These are phyloP conservation scores for Gracilariopsis chorda DNA, from an alignment of 23 red algal genomes.

Conservation along the genomic window DNA sequence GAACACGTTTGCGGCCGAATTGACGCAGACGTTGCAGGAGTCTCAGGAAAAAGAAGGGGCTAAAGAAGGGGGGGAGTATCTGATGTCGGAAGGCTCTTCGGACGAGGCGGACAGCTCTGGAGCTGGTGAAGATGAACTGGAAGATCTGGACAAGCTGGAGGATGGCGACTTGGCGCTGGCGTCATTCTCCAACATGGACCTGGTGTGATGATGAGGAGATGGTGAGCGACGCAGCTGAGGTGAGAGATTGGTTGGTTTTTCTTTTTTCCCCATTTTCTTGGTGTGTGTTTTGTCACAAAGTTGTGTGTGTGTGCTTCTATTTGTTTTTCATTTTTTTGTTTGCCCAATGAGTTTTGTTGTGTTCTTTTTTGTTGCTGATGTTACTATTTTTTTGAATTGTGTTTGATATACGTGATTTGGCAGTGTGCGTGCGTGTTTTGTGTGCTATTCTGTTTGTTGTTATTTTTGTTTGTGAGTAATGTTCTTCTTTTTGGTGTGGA, in stretches of 20 bases:
- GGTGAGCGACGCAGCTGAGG: not conserved
- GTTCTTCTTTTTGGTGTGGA: not conserved
- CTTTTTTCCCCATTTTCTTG: not conserved
- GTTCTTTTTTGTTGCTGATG: not conserved
- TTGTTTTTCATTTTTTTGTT: not conserved
- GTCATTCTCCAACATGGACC: not conserved
- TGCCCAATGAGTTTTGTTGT: not conserved
- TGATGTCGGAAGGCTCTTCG: conserved; percentile 13
- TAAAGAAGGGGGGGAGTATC: not conserved
- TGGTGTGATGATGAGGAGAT: not conserved
- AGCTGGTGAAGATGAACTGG: conserved; percentile 4
- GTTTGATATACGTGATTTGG: not conserved
- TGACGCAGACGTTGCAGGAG: not conserved
- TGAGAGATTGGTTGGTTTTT: not conserved
- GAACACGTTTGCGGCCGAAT: not conserved
- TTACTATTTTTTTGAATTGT: not conserved
- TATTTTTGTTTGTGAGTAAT: not conserved
- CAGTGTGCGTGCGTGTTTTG: not conserved
- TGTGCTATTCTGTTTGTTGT: not conserved
- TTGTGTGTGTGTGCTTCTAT: not conserved
- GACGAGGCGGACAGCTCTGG: not conserved
- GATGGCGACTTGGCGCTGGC: conserved; percentile 36
- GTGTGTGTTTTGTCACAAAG: not conserved
- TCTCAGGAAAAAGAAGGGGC: not conserved
- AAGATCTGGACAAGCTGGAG: conserved; percentile 18